Evolutionary conservation across 202 grass and related monocot genomes (phyloP), one percentile per base, ranked within the genome.

Genomic region (Schoenoplectus tabernaemontani): DNA sequence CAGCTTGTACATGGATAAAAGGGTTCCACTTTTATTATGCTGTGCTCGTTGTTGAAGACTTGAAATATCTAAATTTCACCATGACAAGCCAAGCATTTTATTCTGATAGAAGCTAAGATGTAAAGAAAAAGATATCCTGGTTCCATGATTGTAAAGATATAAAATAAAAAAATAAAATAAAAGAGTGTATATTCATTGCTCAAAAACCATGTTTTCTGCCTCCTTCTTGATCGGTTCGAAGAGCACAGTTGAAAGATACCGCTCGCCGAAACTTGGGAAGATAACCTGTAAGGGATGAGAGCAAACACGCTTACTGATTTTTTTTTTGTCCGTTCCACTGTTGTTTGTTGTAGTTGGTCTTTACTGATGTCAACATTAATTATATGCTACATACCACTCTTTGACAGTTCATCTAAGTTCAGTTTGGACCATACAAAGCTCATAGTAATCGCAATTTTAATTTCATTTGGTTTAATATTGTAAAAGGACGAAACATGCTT

Each of bases 191-290:
- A 28, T 28, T 82, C 39, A 88, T 2, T 78, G 86, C 68, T 88
- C 82, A 17, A 88, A 88, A 50, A 82, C 82, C 82, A 88, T 88
- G 54, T 56, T 85, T 33, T 85, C 82, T 41, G 86, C 86, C 78
- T 85, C 86, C 77, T 82, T 88, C 57, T 82, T 85, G 3, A 88
- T 85, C 1, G 86, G 82, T 0, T 84, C 57, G 62, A 82, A 88
- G 9, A 85, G 78, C 9, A 81, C 77, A 9, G 82, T 85, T 13
- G 86, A 88, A 30, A 85, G 60, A 76, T 88, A 88, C 10, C 86
- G 82, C 20, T 88, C 86, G 5, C 86, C 86, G 50, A 88, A 88
- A 69, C 82, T 88, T 4, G 86, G 86, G 57, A 88, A 88, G 48
- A 88, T 17, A 17, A 88, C 86, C 86, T 88, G 28, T 3, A 59